Evolutionary conservation across 148 eudicot genomes (phyloP), one percentile per base, ranked within the genome.

Genomic region (Bassia scoparia): DNA sequence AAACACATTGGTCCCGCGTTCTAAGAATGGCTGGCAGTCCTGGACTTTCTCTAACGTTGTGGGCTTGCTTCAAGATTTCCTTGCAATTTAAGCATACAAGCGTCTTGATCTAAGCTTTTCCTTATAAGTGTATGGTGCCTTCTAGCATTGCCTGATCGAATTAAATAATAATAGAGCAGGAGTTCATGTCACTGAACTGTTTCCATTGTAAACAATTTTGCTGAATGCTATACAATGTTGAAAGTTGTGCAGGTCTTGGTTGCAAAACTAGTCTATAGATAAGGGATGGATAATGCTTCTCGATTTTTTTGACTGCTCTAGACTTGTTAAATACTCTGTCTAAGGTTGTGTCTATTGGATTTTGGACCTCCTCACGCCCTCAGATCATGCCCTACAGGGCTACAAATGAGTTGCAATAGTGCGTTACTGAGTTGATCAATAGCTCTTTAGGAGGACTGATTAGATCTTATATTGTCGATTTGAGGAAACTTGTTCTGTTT

Each of bases 1-100:
- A 49, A 84, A 84, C 46, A 77, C 76, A 33, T 76, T 73, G 44
- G n/a, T n/a, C n/a, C n/a, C 70, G 76, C 33, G 70, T 77, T 76
- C 37, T 87, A 56, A 91, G 71, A 82, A 61, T 84, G n/a, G 89
- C 87, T 23, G n/a, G 94, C 81, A 69, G 87, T 79, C 38, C 80
- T n/a, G 77, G 60, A 82, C 83, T 69, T 86, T 91, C 67, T 78
- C 86, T 14, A 94, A 84, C n/a, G n/a, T n/a, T n/a, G 75, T 11
- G 89, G 46, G 81, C 85, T 59, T 69, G 80, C 80, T 84, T 87
- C n/a, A n/a, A 55, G 49, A 74, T 71, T 64, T 84, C 76, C 80
- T 83, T 60, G 87, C 88, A 34, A 75, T 71, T 27, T 88, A 78
- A 80, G 83, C 93, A 75, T 86, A 88, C 79, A 79, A 94, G 97